Conservation (phyloP, 2,329 filamentous ascomycete genomes). For the Aspergillus fumigatus region DNA sequence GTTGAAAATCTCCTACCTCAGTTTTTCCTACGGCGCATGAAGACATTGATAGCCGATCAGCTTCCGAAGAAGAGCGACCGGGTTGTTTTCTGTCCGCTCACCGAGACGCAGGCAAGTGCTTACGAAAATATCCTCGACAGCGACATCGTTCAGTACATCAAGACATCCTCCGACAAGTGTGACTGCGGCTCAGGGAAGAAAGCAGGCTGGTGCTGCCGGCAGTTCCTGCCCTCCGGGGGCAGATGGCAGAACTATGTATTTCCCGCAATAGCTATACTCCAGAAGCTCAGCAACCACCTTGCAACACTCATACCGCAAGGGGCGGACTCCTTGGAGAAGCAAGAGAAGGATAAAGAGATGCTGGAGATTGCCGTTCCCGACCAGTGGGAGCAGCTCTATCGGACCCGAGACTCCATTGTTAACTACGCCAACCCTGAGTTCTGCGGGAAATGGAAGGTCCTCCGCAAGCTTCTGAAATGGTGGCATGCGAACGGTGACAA, state of each 20-base stretch:
- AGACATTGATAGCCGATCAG: conserved; percentile 85
- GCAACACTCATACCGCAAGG: conserved; percentile 72
- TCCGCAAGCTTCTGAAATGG: conserved; percentile 79
- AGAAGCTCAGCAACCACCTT: conserved; percentile 91
- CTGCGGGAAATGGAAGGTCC: conserved; percentile 93
- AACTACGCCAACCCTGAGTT: conserved; percentile 83
- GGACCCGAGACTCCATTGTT: conserved; percentile 70
- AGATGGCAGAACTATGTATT: conserved; percentile 78
- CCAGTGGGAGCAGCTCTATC: conserved; percentile 69
- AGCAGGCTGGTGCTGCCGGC: conserved; percentile 76
- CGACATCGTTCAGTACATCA: conserved; percentile 65
- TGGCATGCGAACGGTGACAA: conserved; percentile 92
- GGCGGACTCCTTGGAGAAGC: conserved; percentile 64
- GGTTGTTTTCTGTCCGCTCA: conserved; percentile 92
- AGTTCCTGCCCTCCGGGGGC: conserved; percentile 55
- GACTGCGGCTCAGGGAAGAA: conserved; percentile 65
- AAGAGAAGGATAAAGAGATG: conserved; percentile 69
- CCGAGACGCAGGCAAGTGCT: conserved; percentile 71
- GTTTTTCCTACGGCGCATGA: conserved; percentile 90
- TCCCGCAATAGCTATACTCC: conserved; percentile 72
- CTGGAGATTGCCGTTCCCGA: conserved; percentile 72
- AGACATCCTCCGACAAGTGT: conserved; percentile 63
- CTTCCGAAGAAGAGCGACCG: conserved; percentile 91
- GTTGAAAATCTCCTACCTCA: conserved; percentile 81
- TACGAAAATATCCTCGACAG: conserved; percentile 80